Base-by-base conservation (phyloP, 164 flowering plant species). In the Magnolia changhungtana region DNA sequence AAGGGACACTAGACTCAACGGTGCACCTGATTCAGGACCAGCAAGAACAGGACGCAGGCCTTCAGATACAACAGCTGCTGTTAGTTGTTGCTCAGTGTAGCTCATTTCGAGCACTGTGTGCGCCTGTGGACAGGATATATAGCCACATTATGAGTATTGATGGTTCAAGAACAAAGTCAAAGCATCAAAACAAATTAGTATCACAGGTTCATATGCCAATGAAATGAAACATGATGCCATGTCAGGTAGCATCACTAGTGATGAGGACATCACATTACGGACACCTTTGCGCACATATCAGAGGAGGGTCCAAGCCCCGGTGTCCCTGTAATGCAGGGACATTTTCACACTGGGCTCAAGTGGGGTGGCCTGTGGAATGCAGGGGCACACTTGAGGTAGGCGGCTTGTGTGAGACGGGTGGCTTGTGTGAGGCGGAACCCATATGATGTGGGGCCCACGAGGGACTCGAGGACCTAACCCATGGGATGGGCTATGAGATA, bases 101-200 rank as follows among this genome's bases (percentile, higher is more conserved):
- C 84, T 93, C 98, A 96, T 96, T 87, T 96, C 99, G 69, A 93
- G 87, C 63, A 96, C 98, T 29, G 99, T 96, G 82, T 96, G 99
- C 67, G 99, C 99, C 99, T 93, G 88, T 71, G 77, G 75, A 68
- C 27, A 71, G 52, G 63, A 67, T 61, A 67, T 50, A 27, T 66
- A 50, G 50, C 11, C 27, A 50, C 23, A 24, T 51, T 14, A 50
- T 23, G 0, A 31, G 14, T 23, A 18, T 4, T 37, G 19, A 61
- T 61, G 16, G n/a, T 68, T 68, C 50, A 68, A 27, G 14, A 68
- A 37, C 2, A 29, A 29, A 31, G 50, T 31, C 50, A 16, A 68
- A 68, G 18, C 50, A 68, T 31, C 71, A 29, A 68, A 19, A 37
- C 3, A 29, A 68, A 68, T 11, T 18, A 65, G 21, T 11, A 16